Conservation (phyloP, 2,329 filamentous ascomycete species). For the Fusarium devonianum region DNA sequence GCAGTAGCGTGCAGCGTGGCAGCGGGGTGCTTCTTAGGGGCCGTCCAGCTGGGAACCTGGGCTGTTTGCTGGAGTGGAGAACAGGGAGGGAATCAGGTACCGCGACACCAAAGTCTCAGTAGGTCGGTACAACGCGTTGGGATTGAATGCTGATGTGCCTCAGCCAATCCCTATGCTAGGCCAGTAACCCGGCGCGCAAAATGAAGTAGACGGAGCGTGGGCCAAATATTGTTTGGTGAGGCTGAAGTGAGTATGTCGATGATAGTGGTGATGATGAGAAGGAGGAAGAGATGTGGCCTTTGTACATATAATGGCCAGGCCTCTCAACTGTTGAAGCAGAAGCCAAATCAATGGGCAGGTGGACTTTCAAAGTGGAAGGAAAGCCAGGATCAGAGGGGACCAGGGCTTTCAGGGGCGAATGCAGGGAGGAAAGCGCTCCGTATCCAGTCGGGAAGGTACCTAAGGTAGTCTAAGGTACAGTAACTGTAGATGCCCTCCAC, state of each 20-base stretch:
- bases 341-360: constrained; percentile 5
- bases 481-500: too few species aligned
- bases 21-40: constrained; percentile 24
- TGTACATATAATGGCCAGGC: background rate
- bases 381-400: background rate
- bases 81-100: constrained; percentile 23
- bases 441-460: too few species aligned
- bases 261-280: constrained; percentile 11
- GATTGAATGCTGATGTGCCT: constrained; percentile 13
- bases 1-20: constrained; percentile 18
- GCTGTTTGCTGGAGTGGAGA: constrained; percentile 2
- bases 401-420: constrained; percentile 5
- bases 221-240: background rate
- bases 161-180: constrained; percentile 15
- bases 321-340: background rate
- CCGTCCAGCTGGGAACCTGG: constrained; percentile 17
- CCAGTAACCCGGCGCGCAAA: too few species aligned
- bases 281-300: constrained; percentile 6
- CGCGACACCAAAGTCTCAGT: constrained; percentile 11
- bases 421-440: constrained; percentile 1
- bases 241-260: background rate
- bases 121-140: constrained; percentile 17
- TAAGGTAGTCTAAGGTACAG: too few species aligned
- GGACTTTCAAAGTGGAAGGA: background rate
- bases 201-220: constrained; percentile 1